Conservation (phyloP, 2,329 filamentous ascomycete genomes). For the Sporothrix brasiliensis region DNA sequence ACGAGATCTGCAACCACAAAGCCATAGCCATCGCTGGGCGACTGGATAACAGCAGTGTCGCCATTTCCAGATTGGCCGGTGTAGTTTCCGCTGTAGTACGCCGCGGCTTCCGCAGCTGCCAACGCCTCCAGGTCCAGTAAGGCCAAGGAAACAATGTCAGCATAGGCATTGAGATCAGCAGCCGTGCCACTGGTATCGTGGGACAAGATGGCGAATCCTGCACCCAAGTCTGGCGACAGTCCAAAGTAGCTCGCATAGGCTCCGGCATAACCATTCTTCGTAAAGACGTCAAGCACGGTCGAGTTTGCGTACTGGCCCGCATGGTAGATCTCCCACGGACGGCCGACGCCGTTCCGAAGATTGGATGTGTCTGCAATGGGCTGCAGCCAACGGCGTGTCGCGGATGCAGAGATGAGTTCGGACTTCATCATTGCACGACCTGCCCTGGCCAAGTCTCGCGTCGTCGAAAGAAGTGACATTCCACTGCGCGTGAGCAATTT, state of each 20-base stretch:
- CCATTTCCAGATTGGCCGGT: neutral
- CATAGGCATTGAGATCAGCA: conserved; percentile 2
- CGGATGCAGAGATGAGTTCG: neutral
- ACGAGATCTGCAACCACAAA: neutral
- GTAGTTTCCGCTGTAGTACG: conserved; percentile 4
- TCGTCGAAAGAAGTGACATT: neutral
- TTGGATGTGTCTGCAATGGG: conserved; percentile 13
- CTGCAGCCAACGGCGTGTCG: conserved; percentile 3
- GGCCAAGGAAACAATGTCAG: conserved; percentile 2
- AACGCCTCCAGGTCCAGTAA: neutral
- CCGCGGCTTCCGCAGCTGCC: neutral
- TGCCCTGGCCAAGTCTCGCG: neutral
- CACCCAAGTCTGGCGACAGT: neutral
- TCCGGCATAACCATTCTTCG: neutral
- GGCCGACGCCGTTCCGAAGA: neutral
- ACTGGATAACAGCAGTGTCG: neutral
- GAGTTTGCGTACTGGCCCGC: conserved; percentile 9
- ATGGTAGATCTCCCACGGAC: conserved; percentile 2
- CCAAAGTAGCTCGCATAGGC: conserved; percentile 15
- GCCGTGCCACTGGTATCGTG: conserved; percentile 4
- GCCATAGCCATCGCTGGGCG: neutral
- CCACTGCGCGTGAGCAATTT: neutral
- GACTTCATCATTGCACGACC: neutral
- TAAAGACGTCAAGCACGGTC: neutral
- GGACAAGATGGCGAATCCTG: conserved; percentile 2